Evolutionary conservation across 2,329 filamentous ascomycete species (phyloP).

Genomic region (Pseudopithomyces chartarum): DNA sequence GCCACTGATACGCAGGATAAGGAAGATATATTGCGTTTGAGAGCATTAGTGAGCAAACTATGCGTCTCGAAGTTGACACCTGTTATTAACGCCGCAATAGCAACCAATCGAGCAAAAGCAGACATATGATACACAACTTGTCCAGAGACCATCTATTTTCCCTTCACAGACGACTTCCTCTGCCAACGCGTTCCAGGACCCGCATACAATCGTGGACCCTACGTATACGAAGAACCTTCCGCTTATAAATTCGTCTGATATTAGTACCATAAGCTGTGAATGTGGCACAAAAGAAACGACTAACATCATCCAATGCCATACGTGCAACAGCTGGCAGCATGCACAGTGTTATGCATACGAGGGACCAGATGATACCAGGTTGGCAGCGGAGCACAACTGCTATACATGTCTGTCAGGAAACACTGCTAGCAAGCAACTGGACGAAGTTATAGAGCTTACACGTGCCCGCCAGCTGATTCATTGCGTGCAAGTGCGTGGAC

Average conservation of each 20-base stretch:
- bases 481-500: conserved; percentile 10
- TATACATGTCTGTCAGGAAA: conserved; percentile 49
- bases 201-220: neutral
- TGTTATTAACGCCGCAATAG: neutral
- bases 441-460: conserved; percentile 18
- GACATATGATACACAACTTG: conserved; percentile 1
- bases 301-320: conserved; percentile 33
- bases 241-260: neutral
- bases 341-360: conserved; percentile 52
- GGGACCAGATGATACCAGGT: conserved; percentile 37
- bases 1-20: neutral
- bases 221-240: neutral
- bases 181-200: neutral
- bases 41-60: neutral
- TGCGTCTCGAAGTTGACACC: neutral
- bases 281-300: neutral
- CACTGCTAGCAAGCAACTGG: conserved; percentile 16
- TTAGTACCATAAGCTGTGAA: neutral
- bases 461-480: conserved; percentile 19
- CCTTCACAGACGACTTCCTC: neutral
- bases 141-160: neutral
- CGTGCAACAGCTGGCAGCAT: conserved; percentile 52
- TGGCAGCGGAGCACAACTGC: conserved; percentile 50
- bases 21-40: neutral
- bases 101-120: neutral